Evolutionary conservation across 345 rosid species (phyloP).

Genomic region (Syzygium aromaticum): DNA sequence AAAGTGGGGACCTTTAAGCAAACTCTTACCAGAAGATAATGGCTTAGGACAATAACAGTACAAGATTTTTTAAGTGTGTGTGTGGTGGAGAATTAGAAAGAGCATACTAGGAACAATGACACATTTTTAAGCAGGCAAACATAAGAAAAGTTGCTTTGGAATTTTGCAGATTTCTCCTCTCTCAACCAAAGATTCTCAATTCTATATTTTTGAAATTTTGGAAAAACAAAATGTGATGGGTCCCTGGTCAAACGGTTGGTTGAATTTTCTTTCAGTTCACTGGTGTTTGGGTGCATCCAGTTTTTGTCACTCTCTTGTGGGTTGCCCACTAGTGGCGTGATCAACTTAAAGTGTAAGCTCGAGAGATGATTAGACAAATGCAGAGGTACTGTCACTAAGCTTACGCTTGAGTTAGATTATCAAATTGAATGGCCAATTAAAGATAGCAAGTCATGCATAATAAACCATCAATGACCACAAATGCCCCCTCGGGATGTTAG

Average conservation of each 20-base stretch:
- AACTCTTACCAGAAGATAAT: not conserved
- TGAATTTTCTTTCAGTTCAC: slow-evolving; percentile 31
- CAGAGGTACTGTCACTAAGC: not conserved
- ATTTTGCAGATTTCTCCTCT: not conserved
- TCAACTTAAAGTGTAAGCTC: not conserved
- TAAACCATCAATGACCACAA: not conserved
- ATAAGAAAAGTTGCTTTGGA: slow-evolving; percentile 12
- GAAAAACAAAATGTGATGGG: slow-evolving; percentile 8
- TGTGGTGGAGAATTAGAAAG: not conserved
- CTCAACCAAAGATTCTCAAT: slow-evolving; percentile 20
- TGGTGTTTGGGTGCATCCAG: not conserved
- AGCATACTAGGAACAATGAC: slow-evolving; percentile 5
- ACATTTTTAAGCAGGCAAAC: slow-evolving; percentile 9
- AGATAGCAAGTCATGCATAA: not conserved
- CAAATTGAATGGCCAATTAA: not conserved
- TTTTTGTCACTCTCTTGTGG: not conserved
- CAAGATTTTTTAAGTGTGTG: not conserved
- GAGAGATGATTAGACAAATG: not conserved
- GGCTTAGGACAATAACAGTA: not conserved
- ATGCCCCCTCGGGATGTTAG: not conserved
- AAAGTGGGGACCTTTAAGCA: not conserved
- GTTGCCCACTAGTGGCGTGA: not conserved
- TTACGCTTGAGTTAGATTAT: not conserved
- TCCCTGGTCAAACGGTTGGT: slow-evolving; percentile 42
- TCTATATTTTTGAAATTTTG: not conserved